A percentile compares a stretch with the other conserved stretches of the same genome.
phyloP scores from a whole-genome alignment of 768 basidiomycete genomes.

The Rhizopogon salebrosus region DNA sequence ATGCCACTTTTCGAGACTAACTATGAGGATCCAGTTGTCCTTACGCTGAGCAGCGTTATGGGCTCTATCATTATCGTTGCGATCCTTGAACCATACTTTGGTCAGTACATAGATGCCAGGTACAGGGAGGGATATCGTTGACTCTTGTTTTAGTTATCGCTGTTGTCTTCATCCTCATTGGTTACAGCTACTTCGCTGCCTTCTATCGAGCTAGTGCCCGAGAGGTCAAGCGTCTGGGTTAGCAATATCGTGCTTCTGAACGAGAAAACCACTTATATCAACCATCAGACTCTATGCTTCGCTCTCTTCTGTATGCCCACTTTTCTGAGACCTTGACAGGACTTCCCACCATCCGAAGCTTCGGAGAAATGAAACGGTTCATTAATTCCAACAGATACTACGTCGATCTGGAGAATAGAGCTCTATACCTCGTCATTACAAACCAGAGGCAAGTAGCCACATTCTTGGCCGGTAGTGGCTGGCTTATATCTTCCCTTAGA shows the following conservation, averaged over 20 bases:
- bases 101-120: constrained; percentile 30
- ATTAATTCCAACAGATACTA: constrained; percentile 57
- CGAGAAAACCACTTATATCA: not conserved
- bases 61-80: constrained; percentile 54
- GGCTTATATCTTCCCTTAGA: constrained; percentile 20
- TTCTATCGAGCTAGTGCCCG: constrained; percentile 71
- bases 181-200: constrained; percentile 59
- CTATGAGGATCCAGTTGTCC: constrained; percentile 30
- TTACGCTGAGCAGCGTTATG: constrained; percentile 46
- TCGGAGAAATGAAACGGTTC: constrained; percentile 60
- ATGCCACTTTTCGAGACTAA: not conserved
- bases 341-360: constrained; percentile 67
- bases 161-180: constrained; percentile 45
- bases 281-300: constrained; percentile 57
- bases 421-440: constrained; percentile 57
- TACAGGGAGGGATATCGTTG: not conserved
- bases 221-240: constrained; percentile 59
- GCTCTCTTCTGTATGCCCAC: constrained; percentile 71
- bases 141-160: constrained; percentile 41
- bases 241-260: not conserved
- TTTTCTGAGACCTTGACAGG: constrained; percentile 76
- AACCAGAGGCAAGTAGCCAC: constrained; percentile 48
- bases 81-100: constrained; percentile 55
- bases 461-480: not conserved
- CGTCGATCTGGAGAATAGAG: constrained; percentile 73